phyloP scores from a whole-genome alignment of 306 rosid species.

The Gynostemma pentaphyllum region DNA sequence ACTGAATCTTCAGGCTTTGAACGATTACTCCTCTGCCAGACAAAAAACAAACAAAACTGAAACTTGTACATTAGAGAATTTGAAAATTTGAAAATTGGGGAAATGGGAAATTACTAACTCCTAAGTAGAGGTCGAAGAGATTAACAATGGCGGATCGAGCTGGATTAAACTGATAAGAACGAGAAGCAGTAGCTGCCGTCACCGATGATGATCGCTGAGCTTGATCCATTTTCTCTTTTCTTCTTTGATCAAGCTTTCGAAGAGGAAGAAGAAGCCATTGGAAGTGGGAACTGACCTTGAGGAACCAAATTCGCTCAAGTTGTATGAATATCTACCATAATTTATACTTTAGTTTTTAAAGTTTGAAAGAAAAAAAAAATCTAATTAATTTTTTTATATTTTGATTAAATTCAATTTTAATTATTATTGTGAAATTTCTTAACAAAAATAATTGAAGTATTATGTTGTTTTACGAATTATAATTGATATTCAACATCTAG shows the following conservation, averaged over 20 bases:
- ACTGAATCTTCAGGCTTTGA: slow-evolving; percentile 49
- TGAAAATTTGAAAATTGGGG: not conserved
- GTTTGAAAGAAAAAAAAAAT: no score
- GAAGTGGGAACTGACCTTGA: no score
- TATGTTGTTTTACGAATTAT: no score
- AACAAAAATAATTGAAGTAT: no score
- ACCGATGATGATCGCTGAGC: slow-evolving; percentile 41
- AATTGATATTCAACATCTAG: no score
- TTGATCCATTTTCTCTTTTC: slow-evolving; percentile 56
- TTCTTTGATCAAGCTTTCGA: no score
- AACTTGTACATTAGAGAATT: not conserved
- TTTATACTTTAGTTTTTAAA: no score
- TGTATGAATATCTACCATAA: no score
- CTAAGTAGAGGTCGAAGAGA: slow-evolving; percentile 89
- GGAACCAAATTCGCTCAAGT: no score
- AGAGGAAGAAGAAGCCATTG: not conserved
- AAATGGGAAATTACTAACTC: slow-evolving; percentile 23
- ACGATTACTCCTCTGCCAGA: slow-evolving; percentile 44
- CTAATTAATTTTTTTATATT: no score
- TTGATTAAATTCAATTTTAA: no score
- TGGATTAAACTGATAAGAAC: slow-evolving; percentile 74
- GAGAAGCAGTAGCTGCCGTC: slow-evolving; percentile 25
- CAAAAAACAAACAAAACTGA: not conserved
- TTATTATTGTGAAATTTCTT: no score
- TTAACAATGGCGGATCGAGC: slow-evolving; percentile 63